phyloP scores from a whole-genome alignment of 1,284 basidiomycete genomes.

The Mycena sp. region DNA sequence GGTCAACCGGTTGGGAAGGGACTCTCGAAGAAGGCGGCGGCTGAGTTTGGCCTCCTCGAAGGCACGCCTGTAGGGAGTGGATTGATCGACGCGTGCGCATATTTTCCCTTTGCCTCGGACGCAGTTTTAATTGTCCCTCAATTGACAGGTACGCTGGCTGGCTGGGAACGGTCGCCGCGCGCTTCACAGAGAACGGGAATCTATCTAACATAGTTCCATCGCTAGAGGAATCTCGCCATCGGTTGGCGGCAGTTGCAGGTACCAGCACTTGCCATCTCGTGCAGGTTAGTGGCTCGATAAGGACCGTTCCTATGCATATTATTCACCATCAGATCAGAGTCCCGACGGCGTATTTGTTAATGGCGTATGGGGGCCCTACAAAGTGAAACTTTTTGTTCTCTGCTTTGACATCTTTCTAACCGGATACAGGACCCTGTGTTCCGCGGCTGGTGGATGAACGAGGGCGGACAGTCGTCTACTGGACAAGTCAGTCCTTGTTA shows the following conservation, averaged over 20 bases:
- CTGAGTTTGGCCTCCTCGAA: conserved; percentile 85
- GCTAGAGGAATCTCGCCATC: conserved; percentile 80
- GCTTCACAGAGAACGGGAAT: conserved; percentile 66
- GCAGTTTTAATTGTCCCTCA: no score
- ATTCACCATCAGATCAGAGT: no score
- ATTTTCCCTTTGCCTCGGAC: no score
- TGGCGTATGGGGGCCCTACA: conserved; percentile 98
- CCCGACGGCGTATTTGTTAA: conserved; percentile 87
- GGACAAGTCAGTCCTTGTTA: conserved; percentile 67
- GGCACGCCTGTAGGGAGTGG: conserved; percentile 97
- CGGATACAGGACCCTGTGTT: conserved; percentile 79
- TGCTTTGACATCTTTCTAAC: background rate
- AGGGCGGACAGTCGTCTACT: conserved; percentile 97
- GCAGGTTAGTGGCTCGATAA: no score
- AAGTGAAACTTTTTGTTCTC: conserved; percentile 49
- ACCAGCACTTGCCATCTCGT: conserved; percentile 97
- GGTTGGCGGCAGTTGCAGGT: conserved; percentile 93
- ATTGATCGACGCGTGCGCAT: conserved; percentile 91
- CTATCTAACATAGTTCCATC: conserved; percentile 60
- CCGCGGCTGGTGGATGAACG: conserved; percentile 98
- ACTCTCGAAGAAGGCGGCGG: conserved; percentile 80
- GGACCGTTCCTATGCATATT: no score
- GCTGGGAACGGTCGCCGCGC: conserved; percentile 95
- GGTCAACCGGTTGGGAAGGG: conserved; percentile 92
- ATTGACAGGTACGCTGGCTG: conserved; percentile 98